Evolutionary conservation across 1,284 basidiomycete genomes (phyloP).

Genomic region (Irpex sp.): DNA sequence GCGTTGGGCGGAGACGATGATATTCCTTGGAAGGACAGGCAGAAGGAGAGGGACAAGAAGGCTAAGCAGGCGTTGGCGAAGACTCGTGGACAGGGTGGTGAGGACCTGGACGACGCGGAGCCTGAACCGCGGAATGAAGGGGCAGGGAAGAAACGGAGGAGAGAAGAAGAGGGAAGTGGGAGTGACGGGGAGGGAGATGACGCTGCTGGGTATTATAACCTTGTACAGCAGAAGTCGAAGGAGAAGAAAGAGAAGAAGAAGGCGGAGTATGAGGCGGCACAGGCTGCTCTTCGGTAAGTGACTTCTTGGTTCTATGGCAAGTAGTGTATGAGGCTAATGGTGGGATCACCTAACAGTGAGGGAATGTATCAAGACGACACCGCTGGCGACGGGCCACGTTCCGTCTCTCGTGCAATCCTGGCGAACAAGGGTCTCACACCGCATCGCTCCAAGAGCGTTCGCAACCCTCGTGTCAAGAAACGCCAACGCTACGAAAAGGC

Average conservation of each 20-base stretch:
- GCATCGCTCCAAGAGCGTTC: conserved; percentile 75
- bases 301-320: neutral
- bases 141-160: conserved; percentile 37
- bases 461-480: conserved; percentile 96
- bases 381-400: conserved; percentile 65
- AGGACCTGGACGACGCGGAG: conserved; percentile 60
- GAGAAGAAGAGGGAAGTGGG: conserved; percentile 38
- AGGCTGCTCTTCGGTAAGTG: conserved; percentile 59
- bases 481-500: conserved; percentile 88
- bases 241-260: conserved; percentile 76
- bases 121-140: conserved; percentile 34
- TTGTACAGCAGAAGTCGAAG: conserved; percentile 72
- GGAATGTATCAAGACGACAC: conserved; percentile 44
- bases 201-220: conserved; percentile 74
- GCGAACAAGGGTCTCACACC: conserved; percentile 93
- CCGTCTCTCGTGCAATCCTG: conserved; percentile 83
- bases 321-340: too few relatives aligned
- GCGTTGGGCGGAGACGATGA: conserved; percentile 84
- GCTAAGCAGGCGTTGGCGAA: conserved; percentile 43
- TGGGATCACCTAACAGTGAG: conserved; percentile 33
- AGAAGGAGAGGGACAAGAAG: conserved; percentile 51
- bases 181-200: conserved; percentile 25
- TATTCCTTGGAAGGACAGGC: conserved; percentile 71
- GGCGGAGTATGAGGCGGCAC: conserved; percentile 67
- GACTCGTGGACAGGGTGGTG: conserved; percentile 48